These are phyloP conservation scores for Aspergillus baeticus DNA, from an alignment of 495 filamentous ascomycete species.

Conservation along the genomic window DNA sequence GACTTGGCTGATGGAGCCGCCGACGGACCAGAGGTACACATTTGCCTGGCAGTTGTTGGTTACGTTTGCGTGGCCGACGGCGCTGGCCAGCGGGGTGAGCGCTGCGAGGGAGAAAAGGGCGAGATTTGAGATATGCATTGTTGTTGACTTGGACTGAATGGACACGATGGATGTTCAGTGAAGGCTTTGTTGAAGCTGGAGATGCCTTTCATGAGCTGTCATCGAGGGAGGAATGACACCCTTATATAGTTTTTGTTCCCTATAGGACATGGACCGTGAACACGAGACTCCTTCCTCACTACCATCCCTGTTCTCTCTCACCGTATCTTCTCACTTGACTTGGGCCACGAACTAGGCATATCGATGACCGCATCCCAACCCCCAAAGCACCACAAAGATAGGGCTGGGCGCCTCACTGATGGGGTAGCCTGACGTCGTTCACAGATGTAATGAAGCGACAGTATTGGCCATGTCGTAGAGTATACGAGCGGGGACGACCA, in stretches of 20 bases:
- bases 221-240: not conserved
- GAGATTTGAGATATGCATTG: slow-evolving; percentile 33
- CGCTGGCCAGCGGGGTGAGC: slow-evolving; percentile 32
- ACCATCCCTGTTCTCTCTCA: not conserved
- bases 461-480: slow-evolving; percentile 4
- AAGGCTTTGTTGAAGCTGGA: not conserved
- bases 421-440: not conserved
- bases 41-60: slow-evolving; percentile 47
- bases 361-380: not conserved
- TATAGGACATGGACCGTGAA: not conserved
- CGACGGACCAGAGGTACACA: slow-evolving; percentile 58
- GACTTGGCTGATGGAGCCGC: slow-evolving; percentile 37
- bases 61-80: slow-evolving; percentile 52
- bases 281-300: not conserved
- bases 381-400: not conserved
- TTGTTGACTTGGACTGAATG: slow-evolving; percentile 8
- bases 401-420: not conserved
- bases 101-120: slow-evolving; percentile 24
- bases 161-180: not conserved
- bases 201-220: not conserved
- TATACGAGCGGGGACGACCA: slow-evolving; percentile 4
- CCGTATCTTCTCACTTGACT: not conserved
- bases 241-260: slow-evolving; percentile 14
- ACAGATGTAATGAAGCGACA: not conserved
- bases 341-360: not conserved